Percentiles rank a stretch among this genome's conserved stretches.
Conservation (phyloP, 257 asterid genomes). For the Cinchona pubescens region DNA sequence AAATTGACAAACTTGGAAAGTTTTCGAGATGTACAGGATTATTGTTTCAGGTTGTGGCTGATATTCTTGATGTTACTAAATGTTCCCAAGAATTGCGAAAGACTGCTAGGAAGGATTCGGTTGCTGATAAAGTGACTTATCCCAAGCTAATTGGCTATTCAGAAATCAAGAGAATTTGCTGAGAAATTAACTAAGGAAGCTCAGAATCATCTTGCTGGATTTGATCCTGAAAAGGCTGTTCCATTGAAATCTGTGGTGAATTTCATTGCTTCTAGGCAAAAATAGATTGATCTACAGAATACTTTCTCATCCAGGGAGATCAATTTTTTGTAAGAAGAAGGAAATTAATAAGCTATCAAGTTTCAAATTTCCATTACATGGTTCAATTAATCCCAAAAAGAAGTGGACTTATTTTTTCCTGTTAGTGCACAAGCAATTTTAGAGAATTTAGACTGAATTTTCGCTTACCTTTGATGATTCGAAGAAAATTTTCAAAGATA, state of each 20-base stretch:
- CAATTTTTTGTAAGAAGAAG: too few relatives aligned
- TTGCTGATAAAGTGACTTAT: constrained; percentile 53
- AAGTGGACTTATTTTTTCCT: too few relatives aligned
- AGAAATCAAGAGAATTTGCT: constrained; percentile 35
- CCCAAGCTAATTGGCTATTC: constrained; percentile 55
- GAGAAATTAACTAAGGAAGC: constrained; percentile 31
- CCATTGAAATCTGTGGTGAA: constrained; percentile 35
- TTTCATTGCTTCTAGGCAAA: constrained; percentile 21
- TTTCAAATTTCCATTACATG: too few relatives aligned
- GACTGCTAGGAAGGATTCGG: constrained; percentile 60
- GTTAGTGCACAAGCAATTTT: too few relatives aligned
- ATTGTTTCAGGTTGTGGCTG: constrained; percentile 59
- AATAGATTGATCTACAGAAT: too few relatives aligned
- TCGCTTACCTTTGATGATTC: too few relatives aligned
- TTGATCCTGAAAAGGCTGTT: constrained; percentile 38
- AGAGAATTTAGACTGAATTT: too few relatives aligned
- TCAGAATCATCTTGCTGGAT: constrained; percentile 30
- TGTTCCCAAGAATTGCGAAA: constrained; percentile 46
- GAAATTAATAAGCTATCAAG: too few relatives aligned
- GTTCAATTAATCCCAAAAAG: too few relatives aligned
- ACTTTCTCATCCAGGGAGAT: too few relatives aligned
- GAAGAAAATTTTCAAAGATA: too few relatives aligned
- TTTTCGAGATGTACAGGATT: constrained; percentile 52
- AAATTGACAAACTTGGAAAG: constrained; percentile 40
- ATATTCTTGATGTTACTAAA: constrained; percentile 38